phyloP scores from a whole-genome alignment of 768 basidiomycete species.

The Psilocybe azurescens region DNA sequence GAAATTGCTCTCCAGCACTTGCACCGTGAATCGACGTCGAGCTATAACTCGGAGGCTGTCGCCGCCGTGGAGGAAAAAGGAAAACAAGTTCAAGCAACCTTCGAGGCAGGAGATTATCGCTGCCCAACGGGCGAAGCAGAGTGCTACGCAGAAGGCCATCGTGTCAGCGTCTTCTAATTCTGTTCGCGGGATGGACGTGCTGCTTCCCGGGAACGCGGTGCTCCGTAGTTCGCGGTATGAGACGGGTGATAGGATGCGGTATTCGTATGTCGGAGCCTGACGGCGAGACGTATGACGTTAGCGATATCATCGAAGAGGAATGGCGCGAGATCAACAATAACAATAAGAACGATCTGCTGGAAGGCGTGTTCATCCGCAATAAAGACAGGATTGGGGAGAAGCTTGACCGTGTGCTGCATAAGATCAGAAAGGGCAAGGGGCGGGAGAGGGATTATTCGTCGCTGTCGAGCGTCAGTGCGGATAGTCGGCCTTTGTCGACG shows the following conservation, averaged over 20 bases:
- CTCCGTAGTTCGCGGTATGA: constrained; percentile 85
- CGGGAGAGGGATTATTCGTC: constrained; percentile 40
- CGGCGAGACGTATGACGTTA: constrained; percentile 92
- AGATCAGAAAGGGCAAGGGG: constrained; percentile 70
- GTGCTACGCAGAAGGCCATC: constrained; percentile 88
- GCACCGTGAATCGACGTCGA: constrained; percentile 72
- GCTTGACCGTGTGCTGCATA: constrained; percentile 74
- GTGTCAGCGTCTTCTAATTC: constrained; percentile 83
- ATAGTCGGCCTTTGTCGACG: constrained; percentile 34
- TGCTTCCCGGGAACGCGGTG: constrained; percentile 83
- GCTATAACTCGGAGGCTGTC: constrained; percentile 55
- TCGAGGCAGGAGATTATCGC: constrained; percentile 92
- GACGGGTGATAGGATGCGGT: constrained; percentile 76
- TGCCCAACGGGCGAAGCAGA: constrained; percentile 85
- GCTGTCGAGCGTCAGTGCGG: constrained; percentile 24
- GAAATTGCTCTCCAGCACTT: constrained; percentile 80
- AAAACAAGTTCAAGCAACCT: constrained; percentile 37
- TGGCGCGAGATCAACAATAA: constrained; percentile 59
- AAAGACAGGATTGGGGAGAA: constrained; percentile 70
- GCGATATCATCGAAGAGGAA: constrained; percentile 91
- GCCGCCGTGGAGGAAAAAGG: constrained; percentile 27
- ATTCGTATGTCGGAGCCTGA: constrained; percentile 93
- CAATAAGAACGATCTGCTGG: constrained; percentile 63
- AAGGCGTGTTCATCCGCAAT: constrained; percentile 63
- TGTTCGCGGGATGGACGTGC: constrained; percentile 86